Base-by-base conservation (phyloP, 2,329 filamentous ascomycete species). In the Pseudogymnoascus sp. region DNA sequence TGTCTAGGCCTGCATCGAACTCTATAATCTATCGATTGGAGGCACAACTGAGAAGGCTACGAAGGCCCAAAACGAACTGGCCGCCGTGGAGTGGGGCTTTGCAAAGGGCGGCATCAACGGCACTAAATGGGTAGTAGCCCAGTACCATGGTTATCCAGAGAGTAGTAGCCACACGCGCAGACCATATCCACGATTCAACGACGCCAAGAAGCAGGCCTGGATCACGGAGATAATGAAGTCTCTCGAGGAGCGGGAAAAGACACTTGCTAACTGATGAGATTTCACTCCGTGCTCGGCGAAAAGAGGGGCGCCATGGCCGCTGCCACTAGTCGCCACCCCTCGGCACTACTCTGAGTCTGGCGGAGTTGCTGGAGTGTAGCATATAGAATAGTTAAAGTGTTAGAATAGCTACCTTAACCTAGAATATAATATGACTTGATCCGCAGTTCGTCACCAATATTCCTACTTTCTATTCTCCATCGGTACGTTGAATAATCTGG, bases 91-190 rank as follows among this genome's bases (percentile, higher is more conserved):
- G 74, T 82, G 79, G 78, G 83, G 80, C 1, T 83, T 85, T 62
- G 81, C 73, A 31, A 83, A 83, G 70, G 80, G 81, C 3, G 82
- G 81, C n/a, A 83, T 86, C 70, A 84, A 84, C 68, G 82, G 83
- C 8, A 85, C 80, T 6, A 85, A 85, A 71, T 84, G 80, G 77
- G 77, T 83, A 12, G 81, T 84, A 37, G 80, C 79, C 39, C 79
- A 83, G 69, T 71, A 80, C 23, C 74, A 74, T 16, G 81, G 80
- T 14, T 85, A 85, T 68, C 77, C 81, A 1, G 70, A 78, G 31
- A 73, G 75, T n/a, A 83, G 78, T 69, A 76, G 76, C 60, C 78
- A 84, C 69, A 85, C 81, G 71, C 75, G 83, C 54, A 73, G 79
- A 61, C 82, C 83, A n/a, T 84, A 83, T 67, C 82, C 82, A 1